A percentile compares a stretch with the other conserved stretches of the same genome.
Evolutionary conservation across 176 grass and related monocot species (phyloP).

Genomic region (Bolboschoenus planiculmis): DNA sequence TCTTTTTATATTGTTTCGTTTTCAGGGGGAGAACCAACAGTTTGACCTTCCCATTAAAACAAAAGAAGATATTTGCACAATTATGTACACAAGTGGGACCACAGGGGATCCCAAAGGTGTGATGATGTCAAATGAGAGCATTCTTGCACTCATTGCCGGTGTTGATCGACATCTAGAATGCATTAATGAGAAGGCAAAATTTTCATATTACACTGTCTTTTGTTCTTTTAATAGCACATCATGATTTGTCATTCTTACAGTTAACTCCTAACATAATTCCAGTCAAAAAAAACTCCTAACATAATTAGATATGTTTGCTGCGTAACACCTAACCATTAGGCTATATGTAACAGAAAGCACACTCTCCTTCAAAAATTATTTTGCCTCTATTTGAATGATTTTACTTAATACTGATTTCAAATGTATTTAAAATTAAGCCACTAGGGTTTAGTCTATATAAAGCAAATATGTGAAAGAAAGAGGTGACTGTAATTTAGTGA

Average conservation of each 20-base stretch:
- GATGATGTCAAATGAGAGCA: conserved; percentile 25
- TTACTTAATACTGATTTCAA: not conserved
- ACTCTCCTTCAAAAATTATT: not conserved
- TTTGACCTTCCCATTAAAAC: conserved; percentile 13
- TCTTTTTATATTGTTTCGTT: not conserved
- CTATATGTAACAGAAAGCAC: not conserved
- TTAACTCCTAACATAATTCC: not conserved
- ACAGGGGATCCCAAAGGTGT: conserved; percentile 25
- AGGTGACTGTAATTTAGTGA: not conserved
- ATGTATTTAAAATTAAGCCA: not conserved
- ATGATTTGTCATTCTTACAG: not conserved
- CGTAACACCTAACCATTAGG: not conserved
- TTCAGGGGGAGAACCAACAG: conserved; percentile 12
- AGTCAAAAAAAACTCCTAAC: too few species aligned
- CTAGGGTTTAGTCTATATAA: not conserved
- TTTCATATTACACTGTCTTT: not conserved
- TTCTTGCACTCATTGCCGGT: conserved; percentile 13
- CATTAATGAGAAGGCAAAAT: conserved; percentile 13
- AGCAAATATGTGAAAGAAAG: not conserved
- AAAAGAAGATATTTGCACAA: conserved; percentile 24
- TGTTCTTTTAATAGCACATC: not conserved
- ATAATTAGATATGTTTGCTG: not conserved
- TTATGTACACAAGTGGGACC: conserved; percentile 23
- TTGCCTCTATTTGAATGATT: not conserved
- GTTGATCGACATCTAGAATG: conserved; percentile 11